phyloP scores from a whole-genome alignment of 2,329 filamentous ascomycete genomes.

The Hortaea werneckii region DNA sequence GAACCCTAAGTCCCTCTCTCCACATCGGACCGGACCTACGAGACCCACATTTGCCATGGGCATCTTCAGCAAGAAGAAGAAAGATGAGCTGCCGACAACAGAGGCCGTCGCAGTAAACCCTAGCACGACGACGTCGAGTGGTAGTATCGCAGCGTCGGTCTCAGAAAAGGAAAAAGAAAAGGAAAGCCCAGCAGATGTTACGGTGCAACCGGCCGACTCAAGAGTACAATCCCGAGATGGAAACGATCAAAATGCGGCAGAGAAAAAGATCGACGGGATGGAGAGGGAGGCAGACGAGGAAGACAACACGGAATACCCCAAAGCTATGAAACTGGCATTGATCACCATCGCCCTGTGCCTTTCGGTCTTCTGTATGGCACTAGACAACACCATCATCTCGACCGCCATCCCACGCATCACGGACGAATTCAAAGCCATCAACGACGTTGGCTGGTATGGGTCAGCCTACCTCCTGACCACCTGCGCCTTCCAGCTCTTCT shows the following conservation, averaged over 20 bases:
- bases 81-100: conserved; percentile 1
- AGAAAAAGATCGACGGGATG: conserved; percentile 11
- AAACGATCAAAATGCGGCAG: conserved; percentile 4
- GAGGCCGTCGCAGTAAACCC: conserved; percentile 7
- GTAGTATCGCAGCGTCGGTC: conserved; percentile 4
- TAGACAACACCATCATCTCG: conserved; percentile 39
- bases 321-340: conserved; percentile 21
- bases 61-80: conserved; percentile 11
- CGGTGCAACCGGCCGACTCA: background rate
- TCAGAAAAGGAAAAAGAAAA: conserved; percentile 8
- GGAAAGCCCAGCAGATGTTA: conserved; percentile 1
- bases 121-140: conserved; percentile 5
- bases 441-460: conserved; percentile 38
- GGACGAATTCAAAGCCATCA: conserved; percentile 36
- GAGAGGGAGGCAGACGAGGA: conserved; percentile 12
- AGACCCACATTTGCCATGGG: conserved; percentile 7
- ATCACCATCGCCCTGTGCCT: conserved; percentile 29
- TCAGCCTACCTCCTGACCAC: conserved; percentile 38
- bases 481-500: conserved; percentile 32
- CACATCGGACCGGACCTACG: background rate
- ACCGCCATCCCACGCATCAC: conserved; percentile 41
- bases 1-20: background rate
- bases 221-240: conserved; percentile 1
- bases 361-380: conserved; percentile 25
- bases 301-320: conserved; percentile 26